phyloP scores from a whole-genome alignment of 2,329 filamentous ascomycete genomes.

The Trichoderma breve region DNA sequence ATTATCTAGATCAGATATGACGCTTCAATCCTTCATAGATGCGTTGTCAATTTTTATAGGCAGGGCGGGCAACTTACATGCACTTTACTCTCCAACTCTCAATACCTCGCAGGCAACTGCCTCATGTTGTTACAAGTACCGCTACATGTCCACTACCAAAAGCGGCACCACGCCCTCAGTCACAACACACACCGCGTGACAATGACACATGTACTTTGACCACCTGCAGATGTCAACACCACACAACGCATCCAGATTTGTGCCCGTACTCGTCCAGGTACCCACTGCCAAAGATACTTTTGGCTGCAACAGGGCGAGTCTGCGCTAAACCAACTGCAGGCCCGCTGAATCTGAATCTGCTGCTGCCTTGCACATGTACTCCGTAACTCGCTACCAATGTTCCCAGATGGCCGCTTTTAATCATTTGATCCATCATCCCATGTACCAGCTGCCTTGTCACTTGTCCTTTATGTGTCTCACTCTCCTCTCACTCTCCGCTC shows the following conservation, averaged over 20 bases:
- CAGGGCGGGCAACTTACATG: not conserved
- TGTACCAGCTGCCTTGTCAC: not conserved
- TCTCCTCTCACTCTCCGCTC: not conserved
- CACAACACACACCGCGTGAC: not conserved
- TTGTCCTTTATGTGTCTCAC: not conserved
- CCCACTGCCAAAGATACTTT: not conserved
- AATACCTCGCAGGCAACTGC: not conserved
- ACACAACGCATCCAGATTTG: not conserved
- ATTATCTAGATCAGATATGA: not conserved
- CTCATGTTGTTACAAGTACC: not conserved
- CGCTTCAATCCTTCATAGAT: not conserved
- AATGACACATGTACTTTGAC: not conserved
- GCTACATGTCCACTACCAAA: not conserved
- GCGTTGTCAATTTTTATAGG: not conserved
- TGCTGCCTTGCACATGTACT: not conserved
- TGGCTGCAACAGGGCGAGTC: not conserved
- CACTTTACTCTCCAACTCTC: not conserved
- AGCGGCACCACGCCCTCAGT: not conserved
- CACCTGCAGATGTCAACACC: not conserved
- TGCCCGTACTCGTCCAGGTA: not conserved
- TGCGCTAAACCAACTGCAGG: conserved; percentile 2
- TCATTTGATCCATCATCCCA: not conserved
- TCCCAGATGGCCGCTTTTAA: not conserved
- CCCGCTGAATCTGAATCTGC: conserved; percentile 6
- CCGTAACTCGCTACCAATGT: not conserved